Conservation (phyloP, 2,329 filamentous ascomycete genomes). For the Aureobasidium sp. region DNA sequence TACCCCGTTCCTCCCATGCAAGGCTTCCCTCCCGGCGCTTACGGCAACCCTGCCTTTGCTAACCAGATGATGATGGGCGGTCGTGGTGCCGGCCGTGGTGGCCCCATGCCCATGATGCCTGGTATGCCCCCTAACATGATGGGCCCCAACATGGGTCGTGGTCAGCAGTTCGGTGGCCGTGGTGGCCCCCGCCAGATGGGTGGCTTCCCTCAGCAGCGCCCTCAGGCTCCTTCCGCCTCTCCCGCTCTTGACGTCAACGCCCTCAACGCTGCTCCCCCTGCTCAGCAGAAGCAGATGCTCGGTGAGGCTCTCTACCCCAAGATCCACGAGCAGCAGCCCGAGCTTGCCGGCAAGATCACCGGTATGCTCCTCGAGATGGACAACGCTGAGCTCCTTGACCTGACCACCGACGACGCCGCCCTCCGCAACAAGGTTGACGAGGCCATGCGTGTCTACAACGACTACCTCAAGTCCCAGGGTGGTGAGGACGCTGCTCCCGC, state of each 20-base stretch:
- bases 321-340: constrained; percentile 89
- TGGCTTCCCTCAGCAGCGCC: constrained; percentile 32
- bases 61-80: constrained; percentile 46
- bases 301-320: constrained; percentile 98
- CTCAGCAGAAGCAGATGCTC: constrained; percentile 96
- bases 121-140: constrained; percentile 59
- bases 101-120: constrained; percentile 61
- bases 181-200: constrained; percentile 30
- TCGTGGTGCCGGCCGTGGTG: constrained; percentile 62
- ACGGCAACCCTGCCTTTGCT: constrained; percentile 66
- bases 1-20: constrained; percentile 67
- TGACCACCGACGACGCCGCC: constrained; percentile 86
- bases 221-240: constrained; percentile 25
- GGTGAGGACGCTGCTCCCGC: constrained; percentile 26
- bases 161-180: constrained; percentile 26
- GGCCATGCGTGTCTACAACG: constrained; percentile 93
- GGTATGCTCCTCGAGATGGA: constrained; percentile 99
- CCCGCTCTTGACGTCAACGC: constrained; percentile 44
- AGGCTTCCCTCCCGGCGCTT: constrained; percentile 66
- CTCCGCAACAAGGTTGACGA: constrained; percentile 95
- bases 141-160: constrained; percentile 35
- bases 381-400: constrained; percentile 83
- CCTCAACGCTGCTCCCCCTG: constrained; percentile 50
- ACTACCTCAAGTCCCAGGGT: constrained; percentile 87
- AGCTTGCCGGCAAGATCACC: constrained; percentile 97